Percentiles rank a stretch among this genome's conserved stretches.
Conservation (phyloP, 2,329 filamentous ascomycete genomes). For the Taxawa tesnikishii region DNA sequence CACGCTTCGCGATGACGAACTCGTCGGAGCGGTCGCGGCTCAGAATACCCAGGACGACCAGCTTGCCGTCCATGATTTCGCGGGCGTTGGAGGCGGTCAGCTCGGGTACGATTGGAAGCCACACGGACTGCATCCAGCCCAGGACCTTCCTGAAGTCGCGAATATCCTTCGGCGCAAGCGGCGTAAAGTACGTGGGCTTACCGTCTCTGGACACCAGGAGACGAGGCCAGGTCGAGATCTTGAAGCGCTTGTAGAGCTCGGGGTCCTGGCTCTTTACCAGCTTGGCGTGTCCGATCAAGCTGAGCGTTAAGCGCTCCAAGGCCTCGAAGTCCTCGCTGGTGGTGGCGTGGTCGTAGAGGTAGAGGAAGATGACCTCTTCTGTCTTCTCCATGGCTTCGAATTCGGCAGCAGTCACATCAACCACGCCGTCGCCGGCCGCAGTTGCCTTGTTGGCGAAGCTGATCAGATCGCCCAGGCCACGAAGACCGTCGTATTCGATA, state of each 20-base stretch:
- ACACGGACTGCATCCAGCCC: slow-evolving; percentile 90
- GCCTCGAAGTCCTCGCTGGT: slow-evolving; percentile 85
- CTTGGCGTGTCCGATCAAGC: slow-evolving; percentile 80
- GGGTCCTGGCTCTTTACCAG: slow-evolving; percentile 83
- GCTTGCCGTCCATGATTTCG: slow-evolving; percentile 89
- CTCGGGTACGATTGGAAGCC: slow-evolving; percentile 92
- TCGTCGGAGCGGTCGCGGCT: slow-evolving; percentile 68
- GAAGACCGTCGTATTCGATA: slow-evolving; percentile 83
- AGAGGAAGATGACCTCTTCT: slow-evolving; percentile 91
- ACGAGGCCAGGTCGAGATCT: slow-evolving; percentile 94
- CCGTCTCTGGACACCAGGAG: slow-evolving; percentile 81
- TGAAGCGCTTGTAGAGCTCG: slow-evolving; percentile 67
- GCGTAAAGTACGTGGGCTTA: slow-evolving; percentile 79
- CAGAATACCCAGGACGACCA: slow-evolving; percentile 86
- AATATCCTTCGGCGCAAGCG: slow-evolving; percentile 82
- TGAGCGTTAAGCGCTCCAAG: slow-evolving; percentile 73
- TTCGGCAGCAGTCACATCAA: slow-evolving; percentile 62
- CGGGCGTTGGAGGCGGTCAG: slow-evolving; percentile 81
- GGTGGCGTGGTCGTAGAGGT: slow-evolving; percentile 95
- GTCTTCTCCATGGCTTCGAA: slow-evolving; percentile 81
- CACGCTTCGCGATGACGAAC: slow-evolving; percentile 65
- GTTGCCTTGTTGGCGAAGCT: slow-evolving; percentile 78
- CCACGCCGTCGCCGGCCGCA: slow-evolving; percentile 62
- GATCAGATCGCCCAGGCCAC: slow-evolving; percentile 82
- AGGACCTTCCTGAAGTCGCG: slow-evolving; percentile 71